A percentile compares a stretch with the other conserved stretches of the same genome.
Evolutionary conservation across 129 eudicot species (phyloP).

Genomic region (Glebionis coronaria): DNA sequence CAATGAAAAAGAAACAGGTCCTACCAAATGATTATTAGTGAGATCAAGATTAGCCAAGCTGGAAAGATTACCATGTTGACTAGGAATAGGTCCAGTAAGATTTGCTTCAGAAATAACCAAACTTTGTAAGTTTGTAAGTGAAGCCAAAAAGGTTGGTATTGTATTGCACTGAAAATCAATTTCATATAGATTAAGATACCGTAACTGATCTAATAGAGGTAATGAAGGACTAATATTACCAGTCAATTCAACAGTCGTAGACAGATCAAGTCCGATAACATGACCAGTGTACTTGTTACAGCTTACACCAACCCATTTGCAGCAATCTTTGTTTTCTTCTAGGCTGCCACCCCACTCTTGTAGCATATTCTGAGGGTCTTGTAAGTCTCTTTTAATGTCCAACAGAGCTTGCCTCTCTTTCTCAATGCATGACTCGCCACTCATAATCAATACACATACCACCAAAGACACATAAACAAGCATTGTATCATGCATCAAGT

Average conservation of each 20-base stretch:
- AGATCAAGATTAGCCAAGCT: constrained; percentile 24
- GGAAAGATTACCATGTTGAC: constrained; percentile 25
- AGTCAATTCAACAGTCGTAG: background rate
- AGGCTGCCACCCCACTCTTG: constrained; percentile 25
- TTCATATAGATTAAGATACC: constrained; percentile 8
- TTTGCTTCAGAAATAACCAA: constrained; percentile 1
- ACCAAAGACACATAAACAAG: background rate
- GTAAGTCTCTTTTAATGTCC: background rate
- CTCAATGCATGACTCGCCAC: background rate
- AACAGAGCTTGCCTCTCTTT: background rate
- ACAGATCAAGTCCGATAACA: constrained; percentile 25
- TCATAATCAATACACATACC: background rate
- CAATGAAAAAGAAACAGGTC: constrained; percentile 11
- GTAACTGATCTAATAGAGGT: constrained; percentile 11
- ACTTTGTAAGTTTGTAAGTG: constrained; percentile 19
- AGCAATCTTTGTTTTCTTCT: constrained; percentile 30
- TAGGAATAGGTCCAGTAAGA: constrained; percentile 21
- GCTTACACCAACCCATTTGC: constrained; percentile 35
- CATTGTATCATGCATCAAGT: background rate
- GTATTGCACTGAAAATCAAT: background rate
- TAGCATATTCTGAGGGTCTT: no score
- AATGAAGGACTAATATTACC: constrained; percentile 29
- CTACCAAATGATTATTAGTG: background rate
- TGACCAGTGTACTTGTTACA: constrained; percentile 30
- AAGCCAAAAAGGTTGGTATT: constrained; percentile 22